These are phyloP conservation scores for Macrolepiota fuliginosa DNA, from an alignment of 768 basidiomycete genomes.

Conservation along the genomic window DNA sequence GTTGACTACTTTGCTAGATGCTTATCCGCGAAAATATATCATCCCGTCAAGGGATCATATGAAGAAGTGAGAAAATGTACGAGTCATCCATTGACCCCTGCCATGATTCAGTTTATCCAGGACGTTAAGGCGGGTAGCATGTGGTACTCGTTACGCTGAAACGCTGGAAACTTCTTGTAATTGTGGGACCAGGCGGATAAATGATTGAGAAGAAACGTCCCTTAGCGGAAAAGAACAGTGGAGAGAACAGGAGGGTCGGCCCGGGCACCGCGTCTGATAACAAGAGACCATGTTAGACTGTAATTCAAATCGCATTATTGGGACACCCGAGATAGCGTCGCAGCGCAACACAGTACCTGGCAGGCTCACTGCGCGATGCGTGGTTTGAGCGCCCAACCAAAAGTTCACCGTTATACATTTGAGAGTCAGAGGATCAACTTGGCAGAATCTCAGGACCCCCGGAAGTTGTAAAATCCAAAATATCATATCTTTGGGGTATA, in stretches of 20 bases:
- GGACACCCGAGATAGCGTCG: not conserved
- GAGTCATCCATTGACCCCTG: no score
- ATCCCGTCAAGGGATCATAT: not conserved
- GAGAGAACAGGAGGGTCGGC: not conserved
- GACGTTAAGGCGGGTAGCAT: not conserved
- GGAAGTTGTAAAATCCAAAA: not conserved
- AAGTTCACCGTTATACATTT: no score
- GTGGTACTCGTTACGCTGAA: not conserved
- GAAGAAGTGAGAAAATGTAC: not conserved
- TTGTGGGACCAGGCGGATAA: not conserved
- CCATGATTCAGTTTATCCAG: not conserved
- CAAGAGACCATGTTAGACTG: not conserved
- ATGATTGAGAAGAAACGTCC: not conserved
- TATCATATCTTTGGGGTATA: slow-evolving; percentile 16
- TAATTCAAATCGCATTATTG: not conserved
- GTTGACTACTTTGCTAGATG: not conserved
- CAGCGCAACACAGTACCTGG: not conserved
- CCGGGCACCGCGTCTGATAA: not conserved
- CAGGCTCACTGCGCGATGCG: no score
- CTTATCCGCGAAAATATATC: slow-evolving; percentile 10
- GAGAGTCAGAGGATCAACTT: not conserved
- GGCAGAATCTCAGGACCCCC: not conserved
- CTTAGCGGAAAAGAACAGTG: not conserved
- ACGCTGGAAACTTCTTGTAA: not conserved
- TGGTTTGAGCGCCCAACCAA: no score